Evolutionary conservation across 139 green algal species (phyloP).

Genomic region (Haematococcus sp.): DNA sequence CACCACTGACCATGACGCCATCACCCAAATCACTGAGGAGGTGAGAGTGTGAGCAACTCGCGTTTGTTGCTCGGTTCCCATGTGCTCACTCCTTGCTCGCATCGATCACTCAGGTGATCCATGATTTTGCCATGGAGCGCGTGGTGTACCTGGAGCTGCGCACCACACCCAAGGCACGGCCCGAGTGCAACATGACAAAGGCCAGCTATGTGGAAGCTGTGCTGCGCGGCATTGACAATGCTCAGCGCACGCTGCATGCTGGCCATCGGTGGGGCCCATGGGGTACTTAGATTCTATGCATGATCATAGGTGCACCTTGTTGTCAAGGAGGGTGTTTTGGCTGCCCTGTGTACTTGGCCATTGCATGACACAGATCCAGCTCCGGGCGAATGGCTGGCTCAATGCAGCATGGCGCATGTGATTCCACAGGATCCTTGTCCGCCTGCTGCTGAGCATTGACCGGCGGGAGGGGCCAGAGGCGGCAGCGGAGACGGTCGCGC

Average conservation of each 20-base stretch:
- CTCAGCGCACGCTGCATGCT: not conserved
- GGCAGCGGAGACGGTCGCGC: slow-evolving; percentile 63
- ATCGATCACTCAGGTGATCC: slow-evolving; percentile 30
- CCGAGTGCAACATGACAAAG: slow-evolving; percentile 76
- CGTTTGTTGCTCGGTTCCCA: not conserved
- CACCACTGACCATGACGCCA: slow-evolving; percentile 60
- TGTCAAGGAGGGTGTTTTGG: no score
- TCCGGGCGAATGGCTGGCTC: no score
- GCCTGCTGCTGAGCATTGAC: slow-evolving; percentile 82
- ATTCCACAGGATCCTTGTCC: slow-evolving; percentile 42
- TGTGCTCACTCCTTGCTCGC: not conserved
- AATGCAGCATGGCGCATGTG: not conserved
- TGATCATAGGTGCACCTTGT: no score
- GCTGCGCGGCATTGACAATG: slow-evolving; percentile 47
- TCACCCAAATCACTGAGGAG: slow-evolving; percentile 61
- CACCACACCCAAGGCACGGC: slow-evolving; percentile 80
- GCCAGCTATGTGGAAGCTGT: slow-evolving; percentile 70
- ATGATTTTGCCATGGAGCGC: slow-evolving; percentile 62
- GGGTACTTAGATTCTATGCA: no score
- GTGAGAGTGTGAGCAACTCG: not conserved
- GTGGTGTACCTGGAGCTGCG: slow-evolving; percentile 78
- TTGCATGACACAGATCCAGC: no score
- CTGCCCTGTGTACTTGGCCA: no score
- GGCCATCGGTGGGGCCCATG: no score
- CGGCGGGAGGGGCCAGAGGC: slow-evolving; percentile 50